Base-by-base conservation (phyloP, 768 basidiomycete species). In the Naganishia onofrii region DNA sequence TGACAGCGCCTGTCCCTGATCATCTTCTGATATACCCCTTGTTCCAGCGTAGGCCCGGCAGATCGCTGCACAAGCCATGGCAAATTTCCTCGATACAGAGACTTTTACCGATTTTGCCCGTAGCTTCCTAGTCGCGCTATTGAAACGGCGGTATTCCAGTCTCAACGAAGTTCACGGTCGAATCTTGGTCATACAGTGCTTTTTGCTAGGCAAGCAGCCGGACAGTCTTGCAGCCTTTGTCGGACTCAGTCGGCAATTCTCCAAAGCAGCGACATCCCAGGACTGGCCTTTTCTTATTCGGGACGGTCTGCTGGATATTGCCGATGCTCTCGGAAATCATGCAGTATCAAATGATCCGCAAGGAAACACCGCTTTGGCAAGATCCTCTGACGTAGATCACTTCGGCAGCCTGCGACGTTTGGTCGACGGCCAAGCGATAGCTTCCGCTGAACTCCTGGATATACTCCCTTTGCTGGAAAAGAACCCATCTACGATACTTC, bases 21-120 rank as follows among this genome's bases (percentile, higher is more conserved):
- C n/a, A 23, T 23, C 2, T n/a, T 29, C 9, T 21, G 29, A 46
- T 15, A 42, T 26, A 38, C 31, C 26, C 15, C 23, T 46, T 56
- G 38, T 34, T n/a, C 26, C 23, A 32, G 38, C 7, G 9, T 52
- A 70, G 69, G 52, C 60, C 13, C 69, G 69, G 10, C 69, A 70
- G 38, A 60, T 52, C n/a, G 58, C 69, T 36, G 69, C 69, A 12
- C 58, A 70, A 29, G 60, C 69, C 10, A 15, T 54, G 10, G 58
- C 69, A 6, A 70, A 60, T 36, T 51, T 70, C 8, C 13, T 31
- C n/a, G 26, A 21, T 31, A 19, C 9, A 3, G 7, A 51, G 26
- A 60, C 19, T 13, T 29, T 52, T 21, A 15, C 31, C 52, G 48
- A 19, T 10, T 26, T 66, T 26, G 65, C 48, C 10, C 29, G 34